Percentiles rank a stretch among this genome's conserved stretches.
These are phyloP conservation scores for Dendrocalamus latiflorus DNA, from an alignment of 202 grass and related monocot genomes.

Conservation along the genomic window DNA sequence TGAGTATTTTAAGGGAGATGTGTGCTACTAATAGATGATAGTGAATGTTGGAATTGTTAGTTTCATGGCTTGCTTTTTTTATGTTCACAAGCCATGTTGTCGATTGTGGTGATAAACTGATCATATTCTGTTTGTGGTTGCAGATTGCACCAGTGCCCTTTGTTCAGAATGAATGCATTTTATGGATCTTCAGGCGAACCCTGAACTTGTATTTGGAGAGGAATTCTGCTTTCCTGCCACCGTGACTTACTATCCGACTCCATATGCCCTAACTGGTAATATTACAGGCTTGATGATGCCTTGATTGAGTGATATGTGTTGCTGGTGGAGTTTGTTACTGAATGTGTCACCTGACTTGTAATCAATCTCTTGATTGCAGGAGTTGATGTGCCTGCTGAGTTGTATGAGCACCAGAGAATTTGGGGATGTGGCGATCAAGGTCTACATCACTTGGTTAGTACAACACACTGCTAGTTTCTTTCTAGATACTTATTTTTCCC, in stretches of 20 bases:
- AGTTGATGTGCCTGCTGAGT: constrained; percentile 32
- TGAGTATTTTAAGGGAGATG: not conserved
- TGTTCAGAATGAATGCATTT: not conserved
- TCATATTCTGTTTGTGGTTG: not conserved
- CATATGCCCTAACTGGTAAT: constrained; percentile 42
- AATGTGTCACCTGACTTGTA: not conserved
- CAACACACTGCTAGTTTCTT: not conserved
- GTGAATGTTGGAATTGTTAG: not conserved
- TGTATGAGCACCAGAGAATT: constrained; percentile 35
- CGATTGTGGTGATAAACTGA: not conserved
- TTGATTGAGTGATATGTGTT: constrained; percentile 13
- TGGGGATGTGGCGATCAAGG: constrained; percentile 38
- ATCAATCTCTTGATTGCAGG: constrained; percentile 12
- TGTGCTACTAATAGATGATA: not conserved
- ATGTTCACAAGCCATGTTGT: not conserved
- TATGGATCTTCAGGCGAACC: constrained; percentile 39
- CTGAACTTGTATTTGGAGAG: constrained; percentile 49
- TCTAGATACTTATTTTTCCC: not conserved
- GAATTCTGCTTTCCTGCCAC: constrained; percentile 43
- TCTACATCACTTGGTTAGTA: constrained; percentile 40
- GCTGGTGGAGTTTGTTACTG: constrained; percentile 6
- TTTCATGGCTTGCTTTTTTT: constrained; percentile 9
- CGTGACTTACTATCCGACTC: constrained; percentile 37
- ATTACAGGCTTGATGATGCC: not conserved
- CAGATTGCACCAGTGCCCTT: not conserved